phyloP scores from a whole-genome alignment of 345 rosid species.

The Aquilaria sinensis region DNA sequence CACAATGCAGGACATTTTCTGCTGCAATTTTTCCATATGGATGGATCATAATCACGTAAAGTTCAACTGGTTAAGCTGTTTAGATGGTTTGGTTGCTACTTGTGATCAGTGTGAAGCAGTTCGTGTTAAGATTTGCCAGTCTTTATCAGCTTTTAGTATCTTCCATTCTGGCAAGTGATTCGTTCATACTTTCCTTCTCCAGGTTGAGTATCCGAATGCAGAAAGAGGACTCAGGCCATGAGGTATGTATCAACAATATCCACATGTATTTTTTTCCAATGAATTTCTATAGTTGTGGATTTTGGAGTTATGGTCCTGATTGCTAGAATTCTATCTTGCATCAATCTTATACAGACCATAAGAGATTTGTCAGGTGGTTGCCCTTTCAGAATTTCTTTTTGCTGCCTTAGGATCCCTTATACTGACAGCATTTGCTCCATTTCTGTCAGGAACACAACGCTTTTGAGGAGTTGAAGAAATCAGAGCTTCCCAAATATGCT shows the following conservation, averaged over 20 bases:
- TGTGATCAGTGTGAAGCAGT: too few species aligned
- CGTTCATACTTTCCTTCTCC: background rate
- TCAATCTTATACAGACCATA: background rate
- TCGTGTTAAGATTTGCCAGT: too few species aligned
- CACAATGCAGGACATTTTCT: too few species aligned
- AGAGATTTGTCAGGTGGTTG: background rate
- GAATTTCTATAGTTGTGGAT: background rate
- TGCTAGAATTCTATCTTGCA: background rate
- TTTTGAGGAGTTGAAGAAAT: conserved; percentile 27
- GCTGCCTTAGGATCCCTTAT: background rate
- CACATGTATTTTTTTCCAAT: background rate
- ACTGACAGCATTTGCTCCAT: conserved; percentile 5
- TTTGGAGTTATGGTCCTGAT: background rate
- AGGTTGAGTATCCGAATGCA: conserved; percentile 44
- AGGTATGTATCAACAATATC: conserved; percentile 26
- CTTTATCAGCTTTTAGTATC: too few species aligned
- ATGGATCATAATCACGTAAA: too few species aligned
- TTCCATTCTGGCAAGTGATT: too few species aligned
- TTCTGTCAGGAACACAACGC: conserved; percentile 25
- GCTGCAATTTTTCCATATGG: too few species aligned
- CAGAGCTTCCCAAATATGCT: conserved; percentile 53
- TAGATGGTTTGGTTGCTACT: too few species aligned
- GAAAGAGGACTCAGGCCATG: conserved; percentile 32
- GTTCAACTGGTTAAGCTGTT: too few species aligned
- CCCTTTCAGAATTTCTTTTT: background rate